Conservation (phyloP, 2,329 filamentous ascomycete species). For the Aspergillus calidoustus region DNA sequence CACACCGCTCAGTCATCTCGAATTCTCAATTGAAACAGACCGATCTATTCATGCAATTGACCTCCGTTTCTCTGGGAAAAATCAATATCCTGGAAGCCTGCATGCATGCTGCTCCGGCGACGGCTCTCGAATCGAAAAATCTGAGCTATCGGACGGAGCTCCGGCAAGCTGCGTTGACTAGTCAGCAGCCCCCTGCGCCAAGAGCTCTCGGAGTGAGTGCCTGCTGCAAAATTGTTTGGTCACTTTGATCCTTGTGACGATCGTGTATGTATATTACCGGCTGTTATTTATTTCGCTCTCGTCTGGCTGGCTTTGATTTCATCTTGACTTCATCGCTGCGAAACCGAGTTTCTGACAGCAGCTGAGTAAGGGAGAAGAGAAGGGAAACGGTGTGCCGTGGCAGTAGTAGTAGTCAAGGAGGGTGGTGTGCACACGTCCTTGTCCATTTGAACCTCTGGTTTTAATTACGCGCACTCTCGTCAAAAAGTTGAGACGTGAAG, state of each 20-base stretch:
- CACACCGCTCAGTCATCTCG: neutral
- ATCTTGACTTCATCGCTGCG: neutral
- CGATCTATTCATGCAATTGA: neutral
- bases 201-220: neutral
- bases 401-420: neutral
- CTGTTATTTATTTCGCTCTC: neutral
- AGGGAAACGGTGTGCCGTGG: neutral
- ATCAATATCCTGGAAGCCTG: neutral
- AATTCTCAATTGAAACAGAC: neutral
- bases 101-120: neutral
- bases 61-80: neutral
- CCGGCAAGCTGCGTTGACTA: neutral
- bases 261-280: neutral
- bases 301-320: neutral
- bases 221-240: neutral
- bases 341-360: neutral
- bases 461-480: neutral
- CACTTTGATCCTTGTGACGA: constrained; percentile 16
- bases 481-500: too few species aligned
- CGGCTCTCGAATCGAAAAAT: neutral
- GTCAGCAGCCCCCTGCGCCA: neutral
- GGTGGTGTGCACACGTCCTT: neutral
- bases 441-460: neutral
- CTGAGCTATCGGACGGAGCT: neutral
- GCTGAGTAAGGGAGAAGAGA: neutral